phyloP scores from a whole-genome alignment of 208 protist species.

The Trypanosomatidae sp. region DNA sequence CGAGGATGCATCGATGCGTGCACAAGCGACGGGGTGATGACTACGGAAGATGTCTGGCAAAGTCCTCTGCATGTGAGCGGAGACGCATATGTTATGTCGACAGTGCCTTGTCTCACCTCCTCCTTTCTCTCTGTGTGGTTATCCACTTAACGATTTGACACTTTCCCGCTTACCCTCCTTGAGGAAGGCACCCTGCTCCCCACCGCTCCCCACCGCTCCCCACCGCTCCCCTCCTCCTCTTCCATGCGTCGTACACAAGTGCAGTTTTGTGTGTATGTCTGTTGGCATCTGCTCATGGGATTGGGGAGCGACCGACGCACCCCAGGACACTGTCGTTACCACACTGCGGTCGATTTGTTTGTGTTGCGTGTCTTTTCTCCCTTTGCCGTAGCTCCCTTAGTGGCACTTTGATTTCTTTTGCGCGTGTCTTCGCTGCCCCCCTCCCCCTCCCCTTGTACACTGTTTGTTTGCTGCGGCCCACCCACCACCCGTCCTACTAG shows the following conservation, averaged over 20 bases:
- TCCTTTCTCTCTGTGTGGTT: background rate
- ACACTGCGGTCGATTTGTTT: background rate
- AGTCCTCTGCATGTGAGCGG: background rate
- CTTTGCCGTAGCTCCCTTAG: background rate
- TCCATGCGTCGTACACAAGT: background rate
- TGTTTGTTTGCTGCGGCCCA: background rate
- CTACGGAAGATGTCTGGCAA: background rate
- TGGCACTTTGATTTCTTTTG: slow-evolving; percentile 8
- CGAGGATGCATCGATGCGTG: background rate
- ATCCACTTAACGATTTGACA: background rate
- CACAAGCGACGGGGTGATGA: background rate
- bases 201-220: background rate
- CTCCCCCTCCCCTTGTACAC: slow-evolving; percentile 1
- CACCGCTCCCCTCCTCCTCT: background rate
- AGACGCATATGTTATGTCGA: background rate
- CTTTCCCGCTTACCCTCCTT: background rate
- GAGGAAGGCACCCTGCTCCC: background rate
- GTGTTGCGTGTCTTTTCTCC: background rate
- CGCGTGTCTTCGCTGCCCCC: slow-evolving; percentile 4
- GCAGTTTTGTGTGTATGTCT: slow-evolving; percentile 15
- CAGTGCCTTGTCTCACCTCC: background rate
- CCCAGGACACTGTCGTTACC: slow-evolving; percentile 3
- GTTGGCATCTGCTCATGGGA: background rate
- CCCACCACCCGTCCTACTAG: background rate
- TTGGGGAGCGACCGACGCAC: background rate